Percentiles rank a stretch among this genome's conserved stretches.
phyloP scores from a whole-genome alignment of 345 rosid genomes.

The Linum usitatissimum region DNA sequence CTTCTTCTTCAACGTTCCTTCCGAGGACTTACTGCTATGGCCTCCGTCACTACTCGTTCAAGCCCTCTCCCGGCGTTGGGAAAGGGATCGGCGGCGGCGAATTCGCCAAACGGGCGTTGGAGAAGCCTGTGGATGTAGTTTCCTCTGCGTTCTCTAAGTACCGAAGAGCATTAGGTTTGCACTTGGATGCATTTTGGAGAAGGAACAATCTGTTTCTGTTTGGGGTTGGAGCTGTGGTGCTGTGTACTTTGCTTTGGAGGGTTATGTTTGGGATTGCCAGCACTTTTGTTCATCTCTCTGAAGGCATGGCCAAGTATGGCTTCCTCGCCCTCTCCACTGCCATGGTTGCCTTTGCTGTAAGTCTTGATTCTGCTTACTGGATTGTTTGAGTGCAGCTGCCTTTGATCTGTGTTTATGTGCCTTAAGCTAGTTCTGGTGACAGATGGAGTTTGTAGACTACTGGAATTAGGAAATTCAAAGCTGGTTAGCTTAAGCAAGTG shows the following conservation, averaged over 20 bases:
- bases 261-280: constrained; percentile 82
- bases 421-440: background rate
- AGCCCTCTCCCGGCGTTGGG: constrained; percentile 17
- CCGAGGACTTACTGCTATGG: constrained; percentile 1
- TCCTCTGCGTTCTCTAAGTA: constrained; percentile 46
- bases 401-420: background rate
- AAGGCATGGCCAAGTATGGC: constrained; percentile 88
- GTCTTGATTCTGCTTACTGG: constrained; percentile 15
- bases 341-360: constrained; percentile 74
- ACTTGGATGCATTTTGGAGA: constrained; percentile 65
- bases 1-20: background rate
- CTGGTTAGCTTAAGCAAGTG: no score
- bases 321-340: constrained; percentile 90
- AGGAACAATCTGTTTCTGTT: constrained; percentile 52
- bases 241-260: constrained; percentile 74
- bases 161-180: constrained; percentile 61
- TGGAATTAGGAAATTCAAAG: background rate
- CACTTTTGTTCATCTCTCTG: constrained; percentile 71
- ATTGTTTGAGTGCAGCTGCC: background rate
- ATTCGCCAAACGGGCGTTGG: constrained; percentile 38
- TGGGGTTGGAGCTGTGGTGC: constrained; percentile 55
- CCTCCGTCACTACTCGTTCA: constrained; percentile 35
- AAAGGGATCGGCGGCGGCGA: constrained; percentile 22
- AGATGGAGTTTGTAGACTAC: background rate
- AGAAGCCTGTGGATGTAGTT: constrained; percentile 44